Evolutionary conservation across 768 basidiomycete genomes (phyloP).

Genomic region (Omphalotus guepiniiformis): DNA sequence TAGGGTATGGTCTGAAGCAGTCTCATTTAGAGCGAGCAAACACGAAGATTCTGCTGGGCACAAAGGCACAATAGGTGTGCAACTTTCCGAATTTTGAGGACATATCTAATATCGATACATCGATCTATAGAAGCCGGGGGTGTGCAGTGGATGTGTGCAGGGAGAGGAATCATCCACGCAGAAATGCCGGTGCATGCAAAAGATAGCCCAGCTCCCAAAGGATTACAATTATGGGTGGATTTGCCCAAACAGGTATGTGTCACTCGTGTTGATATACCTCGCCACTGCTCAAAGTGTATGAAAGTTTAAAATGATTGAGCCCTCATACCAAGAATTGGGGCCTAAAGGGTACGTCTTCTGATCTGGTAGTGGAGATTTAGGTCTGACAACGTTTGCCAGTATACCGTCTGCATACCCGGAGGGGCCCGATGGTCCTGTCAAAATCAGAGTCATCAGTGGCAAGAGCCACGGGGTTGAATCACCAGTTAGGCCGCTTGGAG

Average conservation of each 20-base stretch:
- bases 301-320: constrained; percentile 80
- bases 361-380: neutral
- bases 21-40: constrained; percentile 47
- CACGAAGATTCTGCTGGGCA: constrained; percentile 95
- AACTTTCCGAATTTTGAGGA: neutral
- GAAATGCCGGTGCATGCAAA: constrained; percentile 82
- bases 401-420: constrained; percentile 73
- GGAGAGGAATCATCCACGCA: constrained; percentile 75
- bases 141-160: constrained; percentile 94
- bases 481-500: constrained; percentile 86
- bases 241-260: constrained; percentile 59
- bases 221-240: constrained; percentile 87
- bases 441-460: constrained; percentile 85
- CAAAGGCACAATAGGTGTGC: constrained; percentile 58
- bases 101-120: neutral
- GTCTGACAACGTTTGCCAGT: constrained; percentile 26
- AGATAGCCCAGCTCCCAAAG: constrained; percentile 68
- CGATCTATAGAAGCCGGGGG: constrained; percentile 57
- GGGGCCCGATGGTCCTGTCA: constrained; percentile 61
- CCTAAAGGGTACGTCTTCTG: constrained; percentile 46
- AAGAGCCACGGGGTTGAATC: constrained; percentile 83
- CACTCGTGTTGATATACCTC: constrained; percentile 12
- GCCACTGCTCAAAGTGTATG: constrained; percentile 19
- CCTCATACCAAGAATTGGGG: constrained; percentile 79
- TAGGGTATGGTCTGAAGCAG: neutral